A percentile compares a stretch with the other conserved stretches of the same genome.
Evolutionary conservation across 2,329 filamentous ascomycete genomes (phyloP).

Genomic region (Diaporthe batatas): DNA sequence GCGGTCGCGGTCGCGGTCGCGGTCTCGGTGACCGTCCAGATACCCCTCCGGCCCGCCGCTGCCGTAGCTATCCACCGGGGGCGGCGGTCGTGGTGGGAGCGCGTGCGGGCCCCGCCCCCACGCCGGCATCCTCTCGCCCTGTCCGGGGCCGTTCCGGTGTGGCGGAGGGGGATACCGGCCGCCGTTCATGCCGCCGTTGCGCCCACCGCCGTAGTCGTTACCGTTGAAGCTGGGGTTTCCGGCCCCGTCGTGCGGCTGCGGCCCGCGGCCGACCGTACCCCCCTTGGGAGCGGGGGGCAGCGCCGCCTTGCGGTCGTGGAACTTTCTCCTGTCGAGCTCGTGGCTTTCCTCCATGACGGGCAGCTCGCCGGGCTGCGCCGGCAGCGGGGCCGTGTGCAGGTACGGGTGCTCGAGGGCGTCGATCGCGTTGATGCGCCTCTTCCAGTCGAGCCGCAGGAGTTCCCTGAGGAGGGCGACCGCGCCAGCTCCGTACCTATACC

Average conservation of each 20-base stretch:
- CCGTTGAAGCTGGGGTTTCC: constrained; percentile 64
- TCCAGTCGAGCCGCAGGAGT: constrained; percentile 90
- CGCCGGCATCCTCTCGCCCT: constrained; percentile 59
- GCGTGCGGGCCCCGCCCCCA: constrained; percentile 64
- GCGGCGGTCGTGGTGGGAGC: constrained; percentile 64
- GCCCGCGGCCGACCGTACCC: constrained; percentile 86
- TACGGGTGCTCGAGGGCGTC: constrained; percentile 95
- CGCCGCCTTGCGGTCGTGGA: constrained; percentile 85
- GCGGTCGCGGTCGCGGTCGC: constrained; percentile 53
- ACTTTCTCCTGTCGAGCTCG: constrained; percentile 93
- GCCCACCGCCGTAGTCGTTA: constrained; percentile 62
- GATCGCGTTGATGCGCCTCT: constrained; percentile 88
- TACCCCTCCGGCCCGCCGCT: constrained; percentile 52
- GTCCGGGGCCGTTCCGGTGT: constrained; percentile 50
- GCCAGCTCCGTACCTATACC: constrained; percentile 70
- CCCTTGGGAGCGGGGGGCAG: constrained; percentile 92
- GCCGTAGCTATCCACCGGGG: constrained; percentile 54
- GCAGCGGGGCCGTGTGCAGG: constrained; percentile 83
- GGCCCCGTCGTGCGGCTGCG: constrained; percentile 55
- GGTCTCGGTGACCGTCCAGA: constrained; percentile 43
- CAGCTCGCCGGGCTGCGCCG: constrained; percentile 87
- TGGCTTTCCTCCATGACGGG: constrained; percentile 94
- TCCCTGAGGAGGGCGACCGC: constrained; percentile 86
- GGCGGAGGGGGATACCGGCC: constrained; percentile 56
- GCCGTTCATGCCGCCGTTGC: constrained; percentile 64